A percentile compares a stretch with the other conserved stretches of the same genome.
Conservation (phyloP, 176 grass and related monocot species). For the Hordeum marinum region DNA sequence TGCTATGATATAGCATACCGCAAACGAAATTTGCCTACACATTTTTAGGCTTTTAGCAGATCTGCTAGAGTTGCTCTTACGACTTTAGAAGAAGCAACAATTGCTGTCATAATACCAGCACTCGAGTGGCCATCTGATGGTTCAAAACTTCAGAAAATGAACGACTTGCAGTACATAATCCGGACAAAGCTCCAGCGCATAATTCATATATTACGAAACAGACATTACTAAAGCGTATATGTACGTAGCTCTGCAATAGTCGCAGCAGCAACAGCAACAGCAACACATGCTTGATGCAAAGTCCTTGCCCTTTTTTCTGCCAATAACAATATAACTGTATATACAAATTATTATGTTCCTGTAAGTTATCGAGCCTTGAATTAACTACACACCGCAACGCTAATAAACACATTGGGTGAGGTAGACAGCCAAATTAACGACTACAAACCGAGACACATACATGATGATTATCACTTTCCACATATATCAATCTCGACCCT, state of each 20-base stretch:
- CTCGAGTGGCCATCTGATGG: background rate
- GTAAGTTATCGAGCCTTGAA: background rate
- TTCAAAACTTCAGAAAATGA: background rate
- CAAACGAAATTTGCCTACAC: too few species aligned
- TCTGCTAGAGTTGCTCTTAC: too few species aligned
- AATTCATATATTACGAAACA: background rate
- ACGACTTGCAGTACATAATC: background rate
- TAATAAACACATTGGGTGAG: slow-evolving; percentile 49
- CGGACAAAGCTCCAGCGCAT: background rate
- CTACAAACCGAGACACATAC: slow-evolving; percentile 52
- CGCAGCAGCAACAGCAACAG: background rate
- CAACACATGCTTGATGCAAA: background rate
- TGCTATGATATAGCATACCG: too few species aligned
- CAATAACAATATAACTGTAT: slow-evolving; percentile 19
- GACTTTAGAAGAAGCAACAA: too few species aligned
- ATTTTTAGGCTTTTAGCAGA: too few species aligned
- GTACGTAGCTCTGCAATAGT: background rate
- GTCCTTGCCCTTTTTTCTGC: background rate
- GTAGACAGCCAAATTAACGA: slow-evolving; percentile 9
- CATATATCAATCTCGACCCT: slow-evolving; percentile 45
- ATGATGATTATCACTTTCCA: slow-evolving; percentile 32
- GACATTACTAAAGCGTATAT: background rate
- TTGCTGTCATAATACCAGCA: too few species aligned
- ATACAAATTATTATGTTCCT: slow-evolving; percentile 28
- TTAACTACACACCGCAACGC: slow-evolving; percentile 42